These are phyloP conservation scores for Hsuehochloa calcarea DNA, from an alignment of 176 grass and related monocot species.

Conservation along the genomic window DNA sequence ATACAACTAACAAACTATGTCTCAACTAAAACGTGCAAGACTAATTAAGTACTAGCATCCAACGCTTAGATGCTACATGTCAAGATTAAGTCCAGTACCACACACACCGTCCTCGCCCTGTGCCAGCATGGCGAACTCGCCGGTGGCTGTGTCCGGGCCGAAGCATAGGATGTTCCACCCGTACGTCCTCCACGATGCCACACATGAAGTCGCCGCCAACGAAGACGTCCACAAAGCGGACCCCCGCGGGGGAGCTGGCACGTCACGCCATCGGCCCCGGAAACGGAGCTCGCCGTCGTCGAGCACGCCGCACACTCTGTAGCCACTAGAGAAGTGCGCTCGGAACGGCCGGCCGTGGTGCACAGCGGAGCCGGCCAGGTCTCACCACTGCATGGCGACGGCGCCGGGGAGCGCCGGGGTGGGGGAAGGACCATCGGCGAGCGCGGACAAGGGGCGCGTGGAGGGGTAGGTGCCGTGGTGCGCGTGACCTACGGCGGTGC, in stretches of 20 bases:
- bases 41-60: too few species aligned
- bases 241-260: conserved; percentile 19
- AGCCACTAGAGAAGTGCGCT: conserved; percentile 50
- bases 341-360: conserved; percentile 50
- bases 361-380: conserved; percentile 7
- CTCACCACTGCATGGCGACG: conserved; percentile 86
- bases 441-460: conserved; percentile 48
- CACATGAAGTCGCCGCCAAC: too few species aligned
- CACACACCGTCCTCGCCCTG: too few species aligned
- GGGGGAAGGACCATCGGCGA: conserved; percentile 40
- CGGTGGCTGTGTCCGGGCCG: too few species aligned
- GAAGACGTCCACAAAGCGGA: conserved; percentile 22
- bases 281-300: conserved; percentile 46
- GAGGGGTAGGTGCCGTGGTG: conserved; percentile 41
- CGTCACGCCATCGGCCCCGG: conserved; percentile 57
- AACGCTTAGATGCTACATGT: too few species aligned
- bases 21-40: too few species aligned
- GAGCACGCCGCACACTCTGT: conserved; percentile 68
- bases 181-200: conserved; percentile 37
- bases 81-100: too few species aligned
- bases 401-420: neutral
- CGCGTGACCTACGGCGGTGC: neutral
- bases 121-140: too few species aligned
- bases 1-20: too few species aligned
- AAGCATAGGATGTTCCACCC: conserved; percentile 67